Evolutionary conservation across 2,329 filamentous ascomycete species (phyloP), one percentile per base, ranked within the genome.

Genomic region (Neobulgaria alba): DNA sequence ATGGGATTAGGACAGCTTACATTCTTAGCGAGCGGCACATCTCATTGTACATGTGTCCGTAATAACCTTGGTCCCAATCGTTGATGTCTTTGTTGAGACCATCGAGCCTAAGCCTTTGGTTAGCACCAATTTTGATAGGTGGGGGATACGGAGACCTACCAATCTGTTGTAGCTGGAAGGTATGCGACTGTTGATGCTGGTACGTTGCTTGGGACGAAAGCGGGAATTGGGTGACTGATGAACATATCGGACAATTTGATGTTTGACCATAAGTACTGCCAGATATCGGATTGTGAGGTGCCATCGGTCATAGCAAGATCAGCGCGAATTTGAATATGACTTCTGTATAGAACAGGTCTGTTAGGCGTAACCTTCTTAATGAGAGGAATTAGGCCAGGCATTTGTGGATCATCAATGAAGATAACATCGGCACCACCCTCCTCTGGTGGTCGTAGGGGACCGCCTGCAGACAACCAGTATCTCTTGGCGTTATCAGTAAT

Each of bases 341-440:
- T 87, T 44, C 85, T 76, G 63, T 85, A 92, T 30, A 90, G 74
- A 16, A 92, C 75, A 1, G 85, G 85, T 10, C 85, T 75, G n/a
- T 80, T 61, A 1, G 84, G 82, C 1, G 83, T 84, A 5, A 71
- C 45, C 42, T 74, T 65, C 63, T 88, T 90, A 56, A 86, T 81
- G 23, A 90, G 66, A 3, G 80, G 78, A 39, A 90, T 85, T 29
- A 92, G 67, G 4, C 75, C 76, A 3, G 85, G 84, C 85, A 90
- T 90, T 61, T 92, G 85, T 2, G 85, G 84, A 51, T 92, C 85
- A 53, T 92, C 85, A 38, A 90, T 77, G 46, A 90, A 71, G 45
- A 92, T 72, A 21, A 90, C 66, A 60, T 90, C 78, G 8, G 84
- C 85, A 46, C 85, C 85, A 10, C 84, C 85, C 37, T 85, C 71